Evolutionary conservation across 2,329 filamentous ascomycete genomes (phyloP).

Genomic region (Dactylellina cionopaga): DNA sequence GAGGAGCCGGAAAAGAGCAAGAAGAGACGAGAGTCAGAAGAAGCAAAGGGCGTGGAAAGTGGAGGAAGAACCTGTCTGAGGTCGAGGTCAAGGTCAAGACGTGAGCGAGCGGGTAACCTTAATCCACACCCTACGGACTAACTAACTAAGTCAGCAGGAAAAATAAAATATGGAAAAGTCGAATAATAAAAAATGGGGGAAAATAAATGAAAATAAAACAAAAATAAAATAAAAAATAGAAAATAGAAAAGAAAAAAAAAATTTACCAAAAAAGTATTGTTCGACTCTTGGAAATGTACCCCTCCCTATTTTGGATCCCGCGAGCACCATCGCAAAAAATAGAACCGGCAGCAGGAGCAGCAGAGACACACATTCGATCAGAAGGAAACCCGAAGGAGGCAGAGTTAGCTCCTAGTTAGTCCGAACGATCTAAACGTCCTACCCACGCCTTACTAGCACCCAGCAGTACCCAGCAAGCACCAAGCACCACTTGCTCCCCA

Average conservation of each 20-base stretch:
- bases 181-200: not conserved
- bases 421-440: conserved; percentile 36
- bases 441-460: too few relatives aligned
- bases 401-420: conserved; percentile 12
- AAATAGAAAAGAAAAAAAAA: not conserved
- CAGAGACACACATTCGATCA: too few relatives aligned
- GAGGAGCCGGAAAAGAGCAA: conserved; percentile 35
- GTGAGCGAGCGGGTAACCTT: conserved; percentile 46
- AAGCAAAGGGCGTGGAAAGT: conserved; percentile 12
- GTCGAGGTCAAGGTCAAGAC: too few relatives aligned
- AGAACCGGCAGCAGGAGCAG: conserved; percentile 48
- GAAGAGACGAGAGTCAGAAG: conserved; percentile 42
- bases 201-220: not conserved
- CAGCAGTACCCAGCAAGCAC: too few relatives aligned
- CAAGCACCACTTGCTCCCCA: too few relatives aligned
- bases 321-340: conserved; percentile 50
- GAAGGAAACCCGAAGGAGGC: conserved; percentile 45
- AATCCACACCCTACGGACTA: conserved; percentile 41
- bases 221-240: conserved; percentile 10
- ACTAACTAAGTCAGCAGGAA: too few relatives aligned
- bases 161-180: not conserved
- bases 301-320: conserved; percentile 47
- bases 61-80: conserved; percentile 17
- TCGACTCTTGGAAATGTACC: conserved; percentile 24
- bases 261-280: conserved; percentile 12